A percentile compares a stretch with the other conserved stretches of the same genome.
phyloP scores from a whole-genome alignment of 2,329 filamentous ascomycete genomes.

The Talaromyces sp. region DNA sequence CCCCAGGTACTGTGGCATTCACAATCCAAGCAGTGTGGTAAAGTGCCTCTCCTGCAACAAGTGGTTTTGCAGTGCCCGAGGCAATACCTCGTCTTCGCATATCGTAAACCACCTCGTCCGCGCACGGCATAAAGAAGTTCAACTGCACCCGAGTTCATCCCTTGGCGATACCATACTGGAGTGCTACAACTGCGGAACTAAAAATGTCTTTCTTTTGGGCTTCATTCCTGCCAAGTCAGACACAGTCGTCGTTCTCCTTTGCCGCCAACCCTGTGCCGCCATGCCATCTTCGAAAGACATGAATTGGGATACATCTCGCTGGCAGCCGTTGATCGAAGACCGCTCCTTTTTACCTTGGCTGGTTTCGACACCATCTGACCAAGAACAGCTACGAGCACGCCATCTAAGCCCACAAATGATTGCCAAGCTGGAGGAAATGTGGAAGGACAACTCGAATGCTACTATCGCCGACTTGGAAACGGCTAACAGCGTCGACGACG shows the following conservation, averaged over 20 bases:
- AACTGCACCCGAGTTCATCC: slow-evolving; percentile 87
- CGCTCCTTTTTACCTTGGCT: slow-evolving; percentile 94
- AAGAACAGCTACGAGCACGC: slow-evolving; percentile 90
- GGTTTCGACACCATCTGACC: slow-evolving; percentile 80
- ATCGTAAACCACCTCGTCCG: slow-evolving; percentile 98
- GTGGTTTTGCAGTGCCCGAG: slow-evolving; percentile 97
- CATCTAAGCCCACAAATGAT: slow-evolving; percentile 93
- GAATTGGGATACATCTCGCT: slow-evolving; percentile 98
- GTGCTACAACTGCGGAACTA: slow-evolving; percentile 99
- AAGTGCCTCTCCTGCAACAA: slow-evolving; percentile 95
- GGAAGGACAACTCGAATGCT: slow-evolving; percentile 89
- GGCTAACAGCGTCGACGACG: slow-evolving; percentile 85
- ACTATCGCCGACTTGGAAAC: slow-evolving; percentile 91
- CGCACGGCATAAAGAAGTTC: slow-evolving; percentile 96
- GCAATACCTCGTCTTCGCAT: slow-evolving; percentile 93
- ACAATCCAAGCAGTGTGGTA: slow-evolving; percentile 90
- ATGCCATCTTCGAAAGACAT: slow-evolving; percentile 97
- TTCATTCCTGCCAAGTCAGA: slow-evolving; percentile 99
- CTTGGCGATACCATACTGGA: slow-evolving; percentile 94
- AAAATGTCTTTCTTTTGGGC: slow-evolving; percentile 94
- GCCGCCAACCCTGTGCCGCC: slow-evolving; percentile 91
- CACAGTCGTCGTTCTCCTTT: slow-evolving; percentile 93
- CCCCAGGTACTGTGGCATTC: slow-evolving; percentile 87
- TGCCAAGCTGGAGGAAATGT: slow-evolving; percentile 93
- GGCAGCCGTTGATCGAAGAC: slow-evolving; percentile 96